Evolutionary conservation across 768 basidiomycete genomes (phyloP).

Genomic region (Termitomyces sp.): DNA sequence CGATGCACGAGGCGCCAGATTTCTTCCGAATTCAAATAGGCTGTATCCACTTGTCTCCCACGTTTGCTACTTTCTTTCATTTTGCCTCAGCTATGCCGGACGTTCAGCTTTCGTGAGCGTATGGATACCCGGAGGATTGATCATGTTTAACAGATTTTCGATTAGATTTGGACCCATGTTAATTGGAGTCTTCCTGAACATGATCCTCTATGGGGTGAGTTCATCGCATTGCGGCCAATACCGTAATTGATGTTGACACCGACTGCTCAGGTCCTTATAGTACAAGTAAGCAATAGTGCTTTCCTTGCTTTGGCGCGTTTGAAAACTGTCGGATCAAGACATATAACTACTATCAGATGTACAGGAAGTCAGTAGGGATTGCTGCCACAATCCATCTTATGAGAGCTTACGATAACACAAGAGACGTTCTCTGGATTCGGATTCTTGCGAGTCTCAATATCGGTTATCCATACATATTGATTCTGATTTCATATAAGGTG

Average conservation of each 20-base stretch:
- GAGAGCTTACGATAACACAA: conserved; percentile 4
- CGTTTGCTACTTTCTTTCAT: neutral
- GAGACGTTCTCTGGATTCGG: conserved; percentile 30
- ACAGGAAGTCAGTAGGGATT: conserved; percentile 22
- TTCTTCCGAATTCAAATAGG: too few species aligned
- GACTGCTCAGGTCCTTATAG: conserved; percentile 21
- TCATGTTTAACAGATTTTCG: neutral
- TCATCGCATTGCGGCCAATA: neutral
- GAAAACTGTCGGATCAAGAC: conserved; percentile 12
- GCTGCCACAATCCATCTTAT: neutral
- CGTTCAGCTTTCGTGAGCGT: conserved; percentile 13
- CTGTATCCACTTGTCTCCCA: neutral
- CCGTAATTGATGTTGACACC: neutral
- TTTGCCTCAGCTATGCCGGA: conserved; percentile 12
- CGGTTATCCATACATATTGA: too few species aligned
- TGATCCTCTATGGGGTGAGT: conserved; percentile 24
- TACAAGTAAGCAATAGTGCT: conserved; percentile 19
- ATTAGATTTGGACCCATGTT: conserved; percentile 26
- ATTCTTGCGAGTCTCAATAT: conserved; percentile 22
- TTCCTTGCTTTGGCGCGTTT: neutral
- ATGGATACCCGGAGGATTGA: neutral
- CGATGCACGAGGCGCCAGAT: too few species aligned
- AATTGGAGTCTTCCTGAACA: conserved; percentile 28
- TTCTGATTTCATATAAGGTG: conserved; percentile 16
- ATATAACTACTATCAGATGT: conserved; percentile 32